phyloP scores from a whole-genome alignment of 2,329 filamentous ascomycete genomes.

The Sporothrix mexicana region DNA sequence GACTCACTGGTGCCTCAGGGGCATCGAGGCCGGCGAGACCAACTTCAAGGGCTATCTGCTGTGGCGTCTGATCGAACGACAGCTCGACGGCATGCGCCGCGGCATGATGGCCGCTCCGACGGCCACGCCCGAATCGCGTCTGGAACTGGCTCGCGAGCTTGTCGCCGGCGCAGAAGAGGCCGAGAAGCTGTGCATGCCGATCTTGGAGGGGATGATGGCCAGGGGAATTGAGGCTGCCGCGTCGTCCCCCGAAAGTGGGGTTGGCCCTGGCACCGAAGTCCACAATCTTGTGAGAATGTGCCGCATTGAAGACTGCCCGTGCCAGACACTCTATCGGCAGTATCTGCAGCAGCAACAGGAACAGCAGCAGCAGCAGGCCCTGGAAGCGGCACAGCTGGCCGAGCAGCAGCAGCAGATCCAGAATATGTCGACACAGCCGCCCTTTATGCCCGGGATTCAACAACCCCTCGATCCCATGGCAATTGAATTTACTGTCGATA shows the following conservation, averaged over 20 bases:
- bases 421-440: background rate
- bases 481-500: constrained; percentile 40
- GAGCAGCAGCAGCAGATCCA: constrained; percentile 20
- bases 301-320: constrained; percentile 26
- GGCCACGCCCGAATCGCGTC: constrained; percentile 33
- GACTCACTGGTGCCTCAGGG: constrained; percentile 29
- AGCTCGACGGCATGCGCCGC: constrained; percentile 51
- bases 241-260: constrained; percentile 15
- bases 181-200: constrained; percentile 38
- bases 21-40: constrained; percentile 49
- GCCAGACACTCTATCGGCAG: constrained; percentile 27
- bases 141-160: constrained; percentile 25
- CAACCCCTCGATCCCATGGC: constrained; percentile 14
- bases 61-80: constrained; percentile 46
- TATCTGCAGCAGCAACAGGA: constrained; percentile 23
- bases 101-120: constrained; percentile 47
- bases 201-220: constrained; percentile 39
- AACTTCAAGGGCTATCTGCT: constrained; percentile 61
- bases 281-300: constrained; percentile 12
- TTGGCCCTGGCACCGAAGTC: background rate
- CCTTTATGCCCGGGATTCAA: constrained; percentile 9
- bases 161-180: constrained; percentile 35
- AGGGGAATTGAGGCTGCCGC: constrained; percentile 4
- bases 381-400: constrained; percentile 15
- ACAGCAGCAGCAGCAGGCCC: constrained; percentile 20